Evolutionary conservation across 768 basidiomycete genomes (phyloP).

Genomic region (Xerocomellus intermedius): DNA sequence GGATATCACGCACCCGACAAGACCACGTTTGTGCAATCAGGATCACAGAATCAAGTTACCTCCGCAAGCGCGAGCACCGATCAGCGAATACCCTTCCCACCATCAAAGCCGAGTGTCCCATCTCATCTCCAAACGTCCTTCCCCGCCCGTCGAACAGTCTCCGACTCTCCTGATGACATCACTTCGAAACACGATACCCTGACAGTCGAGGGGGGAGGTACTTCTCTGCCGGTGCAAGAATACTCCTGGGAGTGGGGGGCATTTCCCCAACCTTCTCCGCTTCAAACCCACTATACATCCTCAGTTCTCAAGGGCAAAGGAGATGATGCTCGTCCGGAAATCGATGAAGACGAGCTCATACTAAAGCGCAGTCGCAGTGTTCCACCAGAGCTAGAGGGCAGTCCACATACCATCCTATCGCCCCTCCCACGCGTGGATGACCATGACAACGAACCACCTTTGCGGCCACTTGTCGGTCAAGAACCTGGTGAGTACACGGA

Average conservation of each 20-base stretch:
- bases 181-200: slow-evolving; percentile 13
- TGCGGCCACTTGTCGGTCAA: not conserved
- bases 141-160: slow-evolving; percentile 51
- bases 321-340: slow-evolving; percentile 9
- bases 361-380: slow-evolving; percentile 55
- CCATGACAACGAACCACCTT: slow-evolving; percentile 22
- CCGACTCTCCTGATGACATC: slow-evolving; percentile 59
- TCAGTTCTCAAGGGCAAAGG: slow-evolving; percentile 15
- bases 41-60: slow-evolving; percentile 12
- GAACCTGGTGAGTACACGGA: slow-evolving; percentile 4
- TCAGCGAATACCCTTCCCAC: slow-evolving; percentile 20
- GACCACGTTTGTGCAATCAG: not conserved
- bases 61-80: not conserved
- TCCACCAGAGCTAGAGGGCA: slow-evolving; percentile 51
- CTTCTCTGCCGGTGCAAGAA: slow-evolving; percentile 46
- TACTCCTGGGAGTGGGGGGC: slow-evolving; percentile 96
- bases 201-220: slow-evolving; percentile 1
- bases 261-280: slow-evolving; percentile 78
- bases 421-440: slow-evolving; percentile 22
- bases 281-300: slow-evolving; percentile 47
- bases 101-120: slow-evolving; percentile 17
- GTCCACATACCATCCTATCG: slow-evolving; percentile 32
- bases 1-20: slow-evolving; percentile 58
- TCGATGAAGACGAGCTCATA: slow-evolving; percentile 21
- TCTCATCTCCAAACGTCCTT: slow-evolving; percentile 31